Base-by-base conservation (phyloP, 768 basidiomycete species). In the Peribolospora kevripleyi region DNA sequence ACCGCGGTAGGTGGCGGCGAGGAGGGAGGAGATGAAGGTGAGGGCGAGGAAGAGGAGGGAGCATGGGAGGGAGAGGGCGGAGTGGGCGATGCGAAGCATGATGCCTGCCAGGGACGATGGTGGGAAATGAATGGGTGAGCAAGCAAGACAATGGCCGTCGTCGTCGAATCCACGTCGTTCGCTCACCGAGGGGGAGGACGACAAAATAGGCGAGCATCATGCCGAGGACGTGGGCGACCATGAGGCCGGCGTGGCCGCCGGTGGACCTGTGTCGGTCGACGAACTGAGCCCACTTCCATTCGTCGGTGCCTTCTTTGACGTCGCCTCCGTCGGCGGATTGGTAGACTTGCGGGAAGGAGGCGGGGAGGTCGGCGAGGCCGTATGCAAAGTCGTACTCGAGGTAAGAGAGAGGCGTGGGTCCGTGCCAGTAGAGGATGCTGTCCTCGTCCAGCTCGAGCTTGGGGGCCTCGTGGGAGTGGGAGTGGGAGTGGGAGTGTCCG, bases 161-260 rank as follows among this genome's bases (percentile, higher is more conserved):
- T 7, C 48, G 7, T 8, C 7, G 7, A 8, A 7, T 48, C n/a
- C n/a, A 14, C 37, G 14, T 50, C 49, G 49, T 50, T 50, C 42
- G 65, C 77, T 62, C 65, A 88, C 87, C 78, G 48, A 79, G 72
- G 25, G 88, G 90, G 25, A 93, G 73, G 9, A 78, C 76, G 10
- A 77, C 74, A 62, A 93, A 87, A 68, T 85, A 91, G 11, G 85
- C 86, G 3, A 80, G 65, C 55, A 68, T 70, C 80, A 87, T 82
- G 61, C 76, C 75, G 4, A 79, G 54, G n/a, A 72, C 76, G 66
- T 93, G 90, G 3, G 78, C 64, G 46, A 74, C 69, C 71, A 90
- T 84, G 56, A 87, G 68, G 10, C 72, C 74, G 45, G 57, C 58
- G 48, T 67, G 64, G 3, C 61, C 58, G 6, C 50, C 46, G 2